Conservation (phyloP, 2,329 filamentous ascomycete genomes). For the Aschersonia sp. region DNA sequence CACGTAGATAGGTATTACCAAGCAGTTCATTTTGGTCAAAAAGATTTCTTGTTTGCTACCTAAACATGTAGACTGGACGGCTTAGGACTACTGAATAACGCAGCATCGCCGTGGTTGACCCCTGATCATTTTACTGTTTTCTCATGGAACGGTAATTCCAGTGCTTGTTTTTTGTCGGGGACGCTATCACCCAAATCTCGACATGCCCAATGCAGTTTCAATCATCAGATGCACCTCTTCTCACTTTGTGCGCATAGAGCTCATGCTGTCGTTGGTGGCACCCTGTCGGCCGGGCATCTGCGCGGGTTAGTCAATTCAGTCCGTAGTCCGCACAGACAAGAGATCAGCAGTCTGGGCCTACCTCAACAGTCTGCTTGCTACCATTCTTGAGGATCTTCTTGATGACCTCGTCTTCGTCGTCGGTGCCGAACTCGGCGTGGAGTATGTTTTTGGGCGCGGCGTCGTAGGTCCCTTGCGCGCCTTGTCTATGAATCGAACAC, state of each 20-base stretch:
- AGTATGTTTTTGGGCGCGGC: constrained; percentile 59
- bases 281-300: constrained; percentile 39
- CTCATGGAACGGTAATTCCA: neutral
- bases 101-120: neutral
- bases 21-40: neutral
- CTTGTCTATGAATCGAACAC: constrained; percentile 45
- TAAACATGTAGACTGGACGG: neutral
- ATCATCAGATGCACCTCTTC: neutral
- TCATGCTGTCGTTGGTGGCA: constrained; percentile 36
- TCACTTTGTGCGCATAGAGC: constrained; percentile 26
- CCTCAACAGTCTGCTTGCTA: constrained; percentile 44
- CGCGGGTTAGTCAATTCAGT: too few species aligned
- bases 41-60: neutral
- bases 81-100: neutral
- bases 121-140: neutral
- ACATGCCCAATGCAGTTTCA: too few species aligned
- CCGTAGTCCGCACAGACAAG: neutral
- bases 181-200: too few species aligned
- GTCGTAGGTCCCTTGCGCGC: constrained; percentile 67
- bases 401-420: constrained; percentile 66
- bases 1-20: too few species aligned
- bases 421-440: constrained; percentile 77
- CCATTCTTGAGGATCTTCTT: constrained; percentile 70
- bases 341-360: constrained; percentile 13
- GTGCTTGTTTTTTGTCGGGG: too few species aligned